Conservation (phyloP, 1,139 yeast species). For the Pichia sp. region DNA sequence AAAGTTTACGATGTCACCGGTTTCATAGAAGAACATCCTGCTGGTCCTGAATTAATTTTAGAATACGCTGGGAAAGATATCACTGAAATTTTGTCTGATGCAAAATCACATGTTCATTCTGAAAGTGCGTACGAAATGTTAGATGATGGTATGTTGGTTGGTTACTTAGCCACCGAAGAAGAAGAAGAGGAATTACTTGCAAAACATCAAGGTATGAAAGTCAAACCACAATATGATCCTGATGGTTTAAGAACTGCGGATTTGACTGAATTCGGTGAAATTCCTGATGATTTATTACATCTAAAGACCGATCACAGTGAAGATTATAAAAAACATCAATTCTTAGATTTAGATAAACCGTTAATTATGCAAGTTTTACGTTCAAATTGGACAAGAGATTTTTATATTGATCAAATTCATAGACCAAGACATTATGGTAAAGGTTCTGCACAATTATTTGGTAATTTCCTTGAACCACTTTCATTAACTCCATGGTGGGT, state of each 20-base stretch:
- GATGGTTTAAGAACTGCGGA: slow-evolving; percentile 32
- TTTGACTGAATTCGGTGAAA: slow-evolving; percentile 51
- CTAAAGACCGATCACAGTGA: slow-evolving; percentile 70
- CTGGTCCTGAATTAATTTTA: slow-evolving; percentile 67
- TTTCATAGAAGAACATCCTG: slow-evolving; percentile 82
- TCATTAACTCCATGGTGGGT: slow-evolving; percentile 73
- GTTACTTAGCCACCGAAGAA: slow-evolving; percentile 55
- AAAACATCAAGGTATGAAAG: slow-evolving; percentile 27
- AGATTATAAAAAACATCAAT: slow-evolving; percentile 74
- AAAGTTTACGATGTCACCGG: slow-evolving; percentile 78
- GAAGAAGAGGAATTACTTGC: slow-evolving; percentile 51
- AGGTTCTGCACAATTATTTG: slow-evolving; percentile 87
- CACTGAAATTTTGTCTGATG: slow-evolving; percentile 71
- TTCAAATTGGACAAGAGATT: slow-evolving; percentile 73
- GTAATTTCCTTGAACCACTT: slow-evolving; percentile 66
- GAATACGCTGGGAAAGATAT: slow-evolving; percentile 83
- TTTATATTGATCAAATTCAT: slow-evolving; percentile 92
- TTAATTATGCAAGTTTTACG: slow-evolving; percentile 70
- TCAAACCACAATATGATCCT: slow-evolving; percentile 19
- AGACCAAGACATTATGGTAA: slow-evolving; percentile 91
- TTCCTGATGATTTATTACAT: slow-evolving; percentile 67
- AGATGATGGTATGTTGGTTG: slow-evolving; percentile 65
- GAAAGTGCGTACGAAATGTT: slow-evolving; percentile 85
- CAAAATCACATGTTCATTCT: slow-evolving; percentile 65
- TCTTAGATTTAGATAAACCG: slow-evolving; percentile 79